Evolutionary conservation across 495 filamentous ascomycete species (phyloP), one percentile per base, ranked within the genome.

Genomic region (Rostrohypoxylon terebratum): DNA sequence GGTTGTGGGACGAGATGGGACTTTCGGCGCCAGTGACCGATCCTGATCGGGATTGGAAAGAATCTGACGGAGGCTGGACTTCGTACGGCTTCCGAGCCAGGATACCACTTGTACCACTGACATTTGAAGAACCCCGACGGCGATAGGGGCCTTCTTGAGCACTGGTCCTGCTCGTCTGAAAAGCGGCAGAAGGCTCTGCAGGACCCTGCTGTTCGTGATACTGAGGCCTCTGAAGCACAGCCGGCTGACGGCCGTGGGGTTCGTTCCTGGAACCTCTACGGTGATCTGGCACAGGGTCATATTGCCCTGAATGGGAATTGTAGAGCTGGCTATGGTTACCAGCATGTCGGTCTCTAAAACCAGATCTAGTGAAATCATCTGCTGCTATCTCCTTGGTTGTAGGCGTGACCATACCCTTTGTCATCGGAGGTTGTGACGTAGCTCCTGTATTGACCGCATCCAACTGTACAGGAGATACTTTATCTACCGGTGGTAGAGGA

Each of bases 281-380:
- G 63, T 96, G 90, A 63, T 96, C 92, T 45, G 87, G 83, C 6
- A 94, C 96, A 4, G 96, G 94, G 75, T 99, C 96, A 73, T 97
- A 96, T 45, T 93, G 90, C 21, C 96, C 96, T 50, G 93, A 97
- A 42, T 96, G 91, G 9, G 96, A 97, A 78, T 98, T 97, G 79
- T 88, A 99, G 0, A 99, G 86, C 77, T 98, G 94, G 66, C 91
- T 85, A 63, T 88, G 89, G 9, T 87, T 84, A 45, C 60, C 63
- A 0, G 75, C 55, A 18, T 90, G 85, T 14, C 85, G 83, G 45
- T 97, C 94, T 72, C 91, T 87, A 90, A 92, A 96, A 20, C 89
- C 87, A 0, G 79, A 74, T 63, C 96, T 88, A 76, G 92, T 96
- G 77, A 98, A 98, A 71, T 97, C 94, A 77, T 98, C 96, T 4